Conservation (phyloP, 1,284 basidiomycete species). For the Ustilago sp. region DNA sequence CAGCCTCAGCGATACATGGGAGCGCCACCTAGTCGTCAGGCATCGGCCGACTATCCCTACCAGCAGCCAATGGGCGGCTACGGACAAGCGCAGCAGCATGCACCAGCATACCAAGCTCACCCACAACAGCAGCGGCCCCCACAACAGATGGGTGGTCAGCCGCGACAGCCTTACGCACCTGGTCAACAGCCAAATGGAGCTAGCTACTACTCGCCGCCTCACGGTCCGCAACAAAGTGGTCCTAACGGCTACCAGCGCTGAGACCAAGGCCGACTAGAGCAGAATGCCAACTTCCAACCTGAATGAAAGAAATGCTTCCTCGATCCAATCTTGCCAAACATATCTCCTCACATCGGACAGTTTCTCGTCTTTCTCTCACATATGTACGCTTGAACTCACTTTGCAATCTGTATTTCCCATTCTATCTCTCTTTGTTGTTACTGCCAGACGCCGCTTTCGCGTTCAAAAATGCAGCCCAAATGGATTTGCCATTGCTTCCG, state of each 20-base stretch:
- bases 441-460: no score
- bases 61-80: constrained; percentile 30
- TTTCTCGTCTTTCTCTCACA: constrained; percentile 2
- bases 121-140: constrained; percentile 23
- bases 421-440: background rate
- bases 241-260: constrained; percentile 30
- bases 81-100: constrained; percentile 16
- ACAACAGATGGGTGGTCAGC: constrained; percentile 9
- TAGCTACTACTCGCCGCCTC: constrained; percentile 22
- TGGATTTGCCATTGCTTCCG: background rate
- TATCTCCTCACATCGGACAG: constrained; percentile 4
- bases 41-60: constrained; percentile 40
- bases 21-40: constrained; percentile 27
- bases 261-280: background rate
- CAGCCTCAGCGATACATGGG: constrained; percentile 34
- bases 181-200: constrained; percentile 33
- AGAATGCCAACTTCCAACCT: background rate
- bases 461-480: no score
- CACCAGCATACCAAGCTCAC: constrained; percentile 16
- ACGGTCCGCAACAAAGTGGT: constrained; percentile 30
- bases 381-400: constrained; percentile 8
- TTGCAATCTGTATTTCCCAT: constrained; percentile 13
- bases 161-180: constrained; percentile 25
- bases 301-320: no score
- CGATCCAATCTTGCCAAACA: background rate